phyloP scores from a whole-genome alignment of 352 stramenopile species.

The Pythium grandisporangium region DNA sequence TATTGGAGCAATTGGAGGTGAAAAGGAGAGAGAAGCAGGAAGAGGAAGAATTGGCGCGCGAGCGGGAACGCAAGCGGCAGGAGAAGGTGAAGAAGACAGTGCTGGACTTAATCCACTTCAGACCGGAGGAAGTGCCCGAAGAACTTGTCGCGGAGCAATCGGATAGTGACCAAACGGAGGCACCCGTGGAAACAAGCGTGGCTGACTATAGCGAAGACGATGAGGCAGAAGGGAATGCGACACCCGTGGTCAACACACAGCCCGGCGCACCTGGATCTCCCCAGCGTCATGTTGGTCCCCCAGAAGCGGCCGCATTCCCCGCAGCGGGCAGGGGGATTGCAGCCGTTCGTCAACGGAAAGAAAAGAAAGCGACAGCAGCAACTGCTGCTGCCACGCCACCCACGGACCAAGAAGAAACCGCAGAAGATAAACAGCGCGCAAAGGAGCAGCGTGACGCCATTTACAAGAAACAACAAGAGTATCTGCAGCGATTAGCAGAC shows the following conservation, averaged over 20 bases:
- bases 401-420: slow-evolving; percentile 5
- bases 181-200: too few relatives aligned
- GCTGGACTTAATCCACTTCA: slow-evolving; percentile 40
- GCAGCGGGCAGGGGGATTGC: slow-evolving; percentile 5
- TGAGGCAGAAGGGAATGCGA: too few relatives aligned
- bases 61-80: slow-evolving; percentile 36
- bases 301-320: background rate
- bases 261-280: too few relatives aligned
- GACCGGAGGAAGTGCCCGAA: slow-evolving; percentile 10
- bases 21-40: slow-evolving; percentile 47
- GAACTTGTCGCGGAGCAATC: slow-evolving; percentile 13
- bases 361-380: slow-evolving; percentile 8
- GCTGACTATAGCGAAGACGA: too few relatives aligned
- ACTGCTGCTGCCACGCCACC: background rate
- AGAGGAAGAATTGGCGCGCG: slow-evolving; percentile 33
- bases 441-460: slow-evolving; percentile 45
- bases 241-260: too few relatives aligned
- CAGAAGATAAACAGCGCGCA: slow-evolving; percentile 23
- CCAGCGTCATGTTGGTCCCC: too few relatives aligned
- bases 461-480: slow-evolving; percentile 59
- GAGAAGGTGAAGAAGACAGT: slow-evolving; percentile 46
- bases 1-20: slow-evolving; percentile 34
- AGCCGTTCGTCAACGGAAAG: slow-evolving; percentile 4
- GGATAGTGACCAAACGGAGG: too few relatives aligned
- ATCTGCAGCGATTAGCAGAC: slow-evolving; percentile 43